These are phyloP conservation scores for Cicer arietinum DNA, from an alignment of 306 rosid species.

Conservation along the genomic window DNA sequence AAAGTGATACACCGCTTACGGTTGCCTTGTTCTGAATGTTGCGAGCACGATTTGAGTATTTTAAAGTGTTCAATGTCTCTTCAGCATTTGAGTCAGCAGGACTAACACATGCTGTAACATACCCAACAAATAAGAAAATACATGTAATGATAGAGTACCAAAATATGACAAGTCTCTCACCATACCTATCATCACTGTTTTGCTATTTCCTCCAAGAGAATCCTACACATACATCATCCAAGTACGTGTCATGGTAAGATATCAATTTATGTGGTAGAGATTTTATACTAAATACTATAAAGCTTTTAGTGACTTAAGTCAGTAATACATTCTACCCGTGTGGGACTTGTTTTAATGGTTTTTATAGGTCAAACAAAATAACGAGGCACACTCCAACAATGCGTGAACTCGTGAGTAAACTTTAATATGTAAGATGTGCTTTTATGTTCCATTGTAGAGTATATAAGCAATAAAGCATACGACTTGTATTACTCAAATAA, in stretches of 20 bases:
- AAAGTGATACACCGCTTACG: conserved; percentile 57
- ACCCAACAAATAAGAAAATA: conserved; percentile 35
- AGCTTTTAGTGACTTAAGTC: conserved; percentile 1
- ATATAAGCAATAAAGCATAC: not conserved
- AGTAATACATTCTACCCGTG: not conserved
- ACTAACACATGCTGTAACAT: conserved; percentile 87
- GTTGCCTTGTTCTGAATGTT: conserved; percentile 96
- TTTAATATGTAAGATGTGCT: conserved; percentile 4
- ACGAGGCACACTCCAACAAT: not conserved
- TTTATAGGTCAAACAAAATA: conserved; percentile 1
- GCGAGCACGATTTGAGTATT: conserved; percentile 99
- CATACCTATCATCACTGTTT: conserved; percentile 97
- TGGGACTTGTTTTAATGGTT: conserved; percentile 4
- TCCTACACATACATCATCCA: conserved; percentile 66
- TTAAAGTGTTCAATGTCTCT: conserved; percentile 92
- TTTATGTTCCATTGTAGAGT: not conserved
- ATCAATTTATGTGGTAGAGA: conserved; percentile 21
- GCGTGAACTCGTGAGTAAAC: conserved; percentile 12
- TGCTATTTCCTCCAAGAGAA: conserved; percentile 98
- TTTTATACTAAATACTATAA: conserved; percentile 23
- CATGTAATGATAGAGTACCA: not conserved
- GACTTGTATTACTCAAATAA: conserved; percentile 13
- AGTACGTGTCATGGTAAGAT: conserved; percentile 30
- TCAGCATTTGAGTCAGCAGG: conserved; percentile 99
- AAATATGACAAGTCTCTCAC: conserved; percentile 15